phyloP scores from a whole-genome alignment of 1,284 basidiomycete genomes.

The Anthracocystis walkeri region DNA sequence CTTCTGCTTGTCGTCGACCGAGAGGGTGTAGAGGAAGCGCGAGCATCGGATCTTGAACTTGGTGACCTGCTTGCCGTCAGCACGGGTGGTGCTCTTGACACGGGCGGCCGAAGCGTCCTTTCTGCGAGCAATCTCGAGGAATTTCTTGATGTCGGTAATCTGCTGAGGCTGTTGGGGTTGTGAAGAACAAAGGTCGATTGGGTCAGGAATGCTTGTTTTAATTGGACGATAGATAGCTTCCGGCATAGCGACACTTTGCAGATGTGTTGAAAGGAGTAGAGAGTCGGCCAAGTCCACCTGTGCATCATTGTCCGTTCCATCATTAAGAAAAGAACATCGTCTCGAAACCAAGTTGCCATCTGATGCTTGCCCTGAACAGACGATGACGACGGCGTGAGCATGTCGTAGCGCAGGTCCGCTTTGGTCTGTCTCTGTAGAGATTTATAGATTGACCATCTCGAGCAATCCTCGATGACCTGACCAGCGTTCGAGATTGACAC shows the following conservation, averaged over 20 bases:
- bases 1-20: constrained; percentile 95
- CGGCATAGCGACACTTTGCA: background rate
- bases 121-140: constrained; percentile 93
- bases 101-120: constrained; percentile 84
- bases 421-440: too few relatives aligned
- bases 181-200: background rate
- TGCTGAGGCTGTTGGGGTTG: constrained; percentile 83
- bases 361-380: too few relatives aligned
- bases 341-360: too few relatives aligned
- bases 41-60: constrained; percentile 99
- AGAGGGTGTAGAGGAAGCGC: constrained; percentile 96
- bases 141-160: constrained; percentile 98
- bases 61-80: constrained; percentile 80
- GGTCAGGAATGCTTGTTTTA: constrained; percentile 23
- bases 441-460: too few relatives aligned
- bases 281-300: background rate
- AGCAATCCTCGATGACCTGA: too few relatives aligned
- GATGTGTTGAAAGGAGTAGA: constrained; percentile 11
- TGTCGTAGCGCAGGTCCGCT: too few relatives aligned
- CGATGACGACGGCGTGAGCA: too few relatives aligned
- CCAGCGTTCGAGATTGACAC: too few relatives aligned
- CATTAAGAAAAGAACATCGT: too few relatives aligned
- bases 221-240: background rate
- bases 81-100: constrained; percentile 89
- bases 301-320: background rate